Evolutionary conservation across 495 filamentous ascomycete genomes (phyloP).

Genomic region (Echria macrotheca): DNA sequence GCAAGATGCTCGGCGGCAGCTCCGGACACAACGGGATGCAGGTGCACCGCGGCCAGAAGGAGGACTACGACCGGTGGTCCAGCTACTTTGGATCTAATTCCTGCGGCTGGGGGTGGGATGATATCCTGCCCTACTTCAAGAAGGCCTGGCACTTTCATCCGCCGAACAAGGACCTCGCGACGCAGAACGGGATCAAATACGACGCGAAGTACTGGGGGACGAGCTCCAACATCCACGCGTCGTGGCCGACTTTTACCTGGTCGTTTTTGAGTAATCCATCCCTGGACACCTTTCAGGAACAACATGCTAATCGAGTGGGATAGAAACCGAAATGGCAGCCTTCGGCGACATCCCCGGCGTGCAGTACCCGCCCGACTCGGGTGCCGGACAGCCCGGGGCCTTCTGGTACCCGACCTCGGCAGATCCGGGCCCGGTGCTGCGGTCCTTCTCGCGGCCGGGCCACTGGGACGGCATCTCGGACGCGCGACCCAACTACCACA

Average conservation of each 20-base stretch:
- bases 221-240: slow-evolving; percentile 30
- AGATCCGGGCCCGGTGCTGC: slow-evolving; percentile 27
- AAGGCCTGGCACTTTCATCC: slow-evolving; percentile 20
- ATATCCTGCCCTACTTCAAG: slow-evolving; percentile 39
- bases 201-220: slow-evolving; percentile 29
- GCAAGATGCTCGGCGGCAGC: slow-evolving; percentile 40
- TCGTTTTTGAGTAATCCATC: slow-evolving; percentile 21
- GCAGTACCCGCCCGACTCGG: slow-evolving; percentile 32
- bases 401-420: slow-evolving; percentile 38
- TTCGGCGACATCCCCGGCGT: slow-evolving; percentile 36
- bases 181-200: slow-evolving; percentile 31
- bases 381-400: slow-evolving; percentile 30
- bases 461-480: slow-evolving; percentile 30
- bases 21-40: slow-evolving; percentile 46
- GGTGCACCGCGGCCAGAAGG: slow-evolving; percentile 34
- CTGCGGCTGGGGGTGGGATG: slow-evolving; percentile 41
- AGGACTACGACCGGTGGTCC: slow-evolving; percentile 44
- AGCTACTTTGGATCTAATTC: slow-evolving; percentile 26
- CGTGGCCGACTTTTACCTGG: slow-evolving; percentile 33
- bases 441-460: slow-evolving; percentile 35
- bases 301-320: no score
- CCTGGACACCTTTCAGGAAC: no score
- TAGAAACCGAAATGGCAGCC: slow-evolving; percentile 27
- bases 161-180: slow-evolving; percentile 21
- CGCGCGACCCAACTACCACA: slow-evolving; percentile 32